Base-by-base conservation (phyloP, 2,329 filamentous ascomycete species). In the Geosmithia flava region DNA sequence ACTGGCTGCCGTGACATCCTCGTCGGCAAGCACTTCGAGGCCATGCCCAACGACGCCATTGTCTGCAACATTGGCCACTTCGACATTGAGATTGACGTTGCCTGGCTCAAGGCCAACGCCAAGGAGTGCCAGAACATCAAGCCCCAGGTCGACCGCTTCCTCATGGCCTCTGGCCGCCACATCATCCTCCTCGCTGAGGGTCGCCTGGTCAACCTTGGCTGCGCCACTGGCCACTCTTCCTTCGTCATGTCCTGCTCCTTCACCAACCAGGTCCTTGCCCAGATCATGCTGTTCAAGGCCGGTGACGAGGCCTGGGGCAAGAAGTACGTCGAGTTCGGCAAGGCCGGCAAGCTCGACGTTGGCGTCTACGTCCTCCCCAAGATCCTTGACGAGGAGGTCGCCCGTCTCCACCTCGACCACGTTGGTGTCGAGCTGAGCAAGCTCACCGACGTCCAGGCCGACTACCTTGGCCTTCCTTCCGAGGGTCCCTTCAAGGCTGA, bases 1-100 rank as follows among this genome's bases (percentile, higher is more conserved):
- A 98, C 91, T 55, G 91, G 91, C 63, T 98, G 91, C 87, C 85
- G 91, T 78, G 93, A 98, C 71, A 97, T 98, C 66, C 81, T 98
- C 56, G 83, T 85, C 61, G 88, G 84, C 67, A 73, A 76, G 65
- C 91, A 98, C 82, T 97, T 98, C 69, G 83, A 94, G 77, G 80
- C 71, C 60, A 98, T 98, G 91, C 79, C 78, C 66, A 95, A 97
- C 75, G 91, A 98, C 62, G 90, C 91, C 69, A 97, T 98, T 63
- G 91, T 97, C 61, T 97, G 91, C 89, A 98, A 98, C 81, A 98
- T 98, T 74, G 91, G 91, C 68, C 91, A 98, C 80, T 98, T 98
- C 74, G 91, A 98, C 70, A 95, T 96, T 62, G 93, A 98, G 78
- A 98, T 98, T 62, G 93, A 98, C 70, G 93, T 98, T 72, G 93